Evolutionary conservation across 176 grass and related monocot genomes (phyloP).

Genomic region (Oryza rufipogon): DNA sequence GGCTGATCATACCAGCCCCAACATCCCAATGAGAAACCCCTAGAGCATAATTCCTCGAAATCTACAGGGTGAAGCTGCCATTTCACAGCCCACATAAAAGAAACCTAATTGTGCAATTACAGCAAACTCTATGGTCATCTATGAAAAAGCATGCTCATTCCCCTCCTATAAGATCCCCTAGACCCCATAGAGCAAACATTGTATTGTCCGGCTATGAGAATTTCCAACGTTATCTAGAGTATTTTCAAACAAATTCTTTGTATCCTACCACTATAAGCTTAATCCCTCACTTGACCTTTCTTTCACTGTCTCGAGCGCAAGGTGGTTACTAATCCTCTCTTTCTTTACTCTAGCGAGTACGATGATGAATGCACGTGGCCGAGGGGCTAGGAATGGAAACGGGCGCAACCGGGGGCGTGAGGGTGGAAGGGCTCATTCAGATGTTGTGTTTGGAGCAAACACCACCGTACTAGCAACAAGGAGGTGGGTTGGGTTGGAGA

Average conservation of each 20-base stretch:
- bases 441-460: neutral
- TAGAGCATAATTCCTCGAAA: neutral
- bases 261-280: neutral
- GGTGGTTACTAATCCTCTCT: neutral
- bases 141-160: neutral
- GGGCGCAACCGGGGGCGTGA: too few relatives aligned
- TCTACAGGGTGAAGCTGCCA: neutral
- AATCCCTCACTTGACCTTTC: neutral
- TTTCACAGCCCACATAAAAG: neutral
- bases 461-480: neutral
- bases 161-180: neutral
- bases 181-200: neutral
- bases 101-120: neutral
- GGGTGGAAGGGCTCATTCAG: neutral
- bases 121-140: neutral
- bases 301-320: neutral
- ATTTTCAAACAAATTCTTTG: neutral
- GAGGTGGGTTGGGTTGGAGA: too few relatives aligned
- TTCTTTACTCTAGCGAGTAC: neutral
- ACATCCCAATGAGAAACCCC: neutral
- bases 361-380: neutral
- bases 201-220: neutral
- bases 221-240: neutral
- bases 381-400: too few relatives aligned
- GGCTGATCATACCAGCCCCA: neutral